Evolutionary conservation across 192 early-diverging fungal genomes (phyloP).

Genomic region (Umbelopsis vinacea): DNA sequence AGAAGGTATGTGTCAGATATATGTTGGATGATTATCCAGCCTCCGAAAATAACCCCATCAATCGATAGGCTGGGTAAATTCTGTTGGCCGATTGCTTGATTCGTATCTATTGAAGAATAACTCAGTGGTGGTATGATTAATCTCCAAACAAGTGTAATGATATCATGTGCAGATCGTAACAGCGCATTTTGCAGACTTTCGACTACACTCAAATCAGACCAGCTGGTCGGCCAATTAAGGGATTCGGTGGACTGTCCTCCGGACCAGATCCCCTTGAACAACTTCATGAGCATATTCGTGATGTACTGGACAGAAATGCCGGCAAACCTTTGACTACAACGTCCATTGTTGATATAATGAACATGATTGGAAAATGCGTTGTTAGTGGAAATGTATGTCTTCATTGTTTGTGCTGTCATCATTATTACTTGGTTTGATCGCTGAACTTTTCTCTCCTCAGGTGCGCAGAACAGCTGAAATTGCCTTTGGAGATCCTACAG

Average conservation of each 20-base stretch:
- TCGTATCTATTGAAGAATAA: slow-evolving; percentile 38
- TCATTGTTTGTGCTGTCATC: neutral
- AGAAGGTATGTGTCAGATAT: slow-evolving; percentile 33
- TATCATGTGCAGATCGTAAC: neutral
- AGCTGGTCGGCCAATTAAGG: slow-evolving; percentile 42
- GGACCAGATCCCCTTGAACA: slow-evolving; percentile 43
- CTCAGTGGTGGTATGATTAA: slow-evolving; percentile 1
- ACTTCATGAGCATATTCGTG: slow-evolving; percentile 43
- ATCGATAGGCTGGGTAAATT: slow-evolving; percentile 47
- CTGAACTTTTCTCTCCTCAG: neutral
- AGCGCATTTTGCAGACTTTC: slow-evolving; percentile 15
- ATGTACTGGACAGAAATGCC: slow-evolving; percentile 21
- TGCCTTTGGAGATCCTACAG: slow-evolving; percentile 49
- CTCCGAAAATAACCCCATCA: neutral
- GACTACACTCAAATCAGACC: slow-evolving; percentile 43
- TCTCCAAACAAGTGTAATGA: neutral
- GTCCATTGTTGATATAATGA: slow-evolving; percentile 54
- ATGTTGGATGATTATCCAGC: too few species aligned
- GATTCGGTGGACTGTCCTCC: slow-evolving; percentile 52
- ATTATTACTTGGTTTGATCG: too few species aligned
- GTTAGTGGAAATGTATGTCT: slow-evolving; percentile 49
- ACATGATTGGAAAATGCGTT: slow-evolving; percentile 55
- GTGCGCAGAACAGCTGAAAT: slow-evolving; percentile 56
- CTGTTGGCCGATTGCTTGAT: slow-evolving; percentile 45
- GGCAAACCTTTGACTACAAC: slow-evolving; percentile 41